Conservation (phyloP, 768 basidiomycete genomes). For the Trametes punicea region DNA sequence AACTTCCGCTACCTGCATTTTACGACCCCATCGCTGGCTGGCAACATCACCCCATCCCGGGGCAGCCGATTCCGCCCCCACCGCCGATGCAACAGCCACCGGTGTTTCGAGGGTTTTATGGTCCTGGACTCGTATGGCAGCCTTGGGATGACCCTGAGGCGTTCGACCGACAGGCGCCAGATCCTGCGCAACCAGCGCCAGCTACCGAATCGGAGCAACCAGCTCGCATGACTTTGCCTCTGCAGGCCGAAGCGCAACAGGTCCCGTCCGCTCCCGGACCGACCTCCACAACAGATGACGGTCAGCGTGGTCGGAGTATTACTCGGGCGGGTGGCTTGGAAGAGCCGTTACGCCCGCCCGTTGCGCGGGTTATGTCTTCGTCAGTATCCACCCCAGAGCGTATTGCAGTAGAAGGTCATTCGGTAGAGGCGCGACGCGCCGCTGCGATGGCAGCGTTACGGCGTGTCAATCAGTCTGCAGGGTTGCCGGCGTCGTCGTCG, state of each 20-base stretch:
- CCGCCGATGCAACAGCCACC: constrained; percentile 37
- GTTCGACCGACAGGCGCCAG: constrained; percentile 23
- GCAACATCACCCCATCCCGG: constrained; percentile 25
- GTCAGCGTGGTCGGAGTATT: neutral
- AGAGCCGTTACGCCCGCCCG: no score
- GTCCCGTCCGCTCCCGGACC: neutral
- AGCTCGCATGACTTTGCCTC: constrained; percentile 5
- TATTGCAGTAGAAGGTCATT: constrained; percentile 12
- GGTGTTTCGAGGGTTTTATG: constrained; percentile 58
- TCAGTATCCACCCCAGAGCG: neutral
- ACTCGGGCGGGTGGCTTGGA: neutral
- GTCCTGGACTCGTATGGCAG: constrained; percentile 64
- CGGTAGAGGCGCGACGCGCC: constrained; percentile 43
- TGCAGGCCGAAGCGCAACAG: constrained; percentile 11
- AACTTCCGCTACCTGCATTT: constrained; percentile 2
- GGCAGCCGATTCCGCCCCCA: constrained; percentile 10
- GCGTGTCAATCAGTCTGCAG: constrained; percentile 34
- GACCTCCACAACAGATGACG: neutral
- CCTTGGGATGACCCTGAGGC: constrained; percentile 50
- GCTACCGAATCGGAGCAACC: constrained; percentile 12
- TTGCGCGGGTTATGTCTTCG: neutral
- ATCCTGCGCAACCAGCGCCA: constrained; percentile 20
- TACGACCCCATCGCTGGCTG: constrained; percentile 2
- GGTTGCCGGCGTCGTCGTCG: neutral
- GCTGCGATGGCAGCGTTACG: constrained; percentile 68